Conservation (phyloP, 2,329 filamentous ascomycete species). For the Penicillium decumbens region DNA sequence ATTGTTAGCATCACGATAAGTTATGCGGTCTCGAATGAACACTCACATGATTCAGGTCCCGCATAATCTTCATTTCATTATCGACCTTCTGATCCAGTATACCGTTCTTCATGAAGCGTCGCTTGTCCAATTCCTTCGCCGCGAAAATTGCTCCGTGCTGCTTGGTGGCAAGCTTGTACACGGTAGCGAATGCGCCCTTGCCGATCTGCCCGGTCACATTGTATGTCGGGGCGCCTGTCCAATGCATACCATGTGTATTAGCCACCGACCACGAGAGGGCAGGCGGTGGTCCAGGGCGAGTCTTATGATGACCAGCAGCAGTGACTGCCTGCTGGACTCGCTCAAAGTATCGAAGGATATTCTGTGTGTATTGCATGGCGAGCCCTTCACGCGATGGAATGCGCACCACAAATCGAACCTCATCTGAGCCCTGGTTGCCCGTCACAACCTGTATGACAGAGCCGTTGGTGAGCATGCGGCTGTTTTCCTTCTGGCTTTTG, state of each 20-base stretch:
- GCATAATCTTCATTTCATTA: conserved; percentile 97
- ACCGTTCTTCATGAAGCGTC: conserved; percentile 87
- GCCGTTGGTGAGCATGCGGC: conserved; percentile 65
- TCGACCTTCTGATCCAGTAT: conserved; percentile 85
- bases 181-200: conserved; percentile 89
- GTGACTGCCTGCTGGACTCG: conserved; percentile 27
- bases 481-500: conserved; percentile 46
- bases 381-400: conserved; percentile 72
- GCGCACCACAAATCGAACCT: conserved; percentile 78
- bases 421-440: conserved; percentile 47
- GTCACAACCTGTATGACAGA: conserved; percentile 66
- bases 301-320: conserved; percentile 20
- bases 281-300: conserved; percentile 25
- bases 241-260: conserved; percentile 62
- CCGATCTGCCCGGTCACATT: conserved; percentile 78
- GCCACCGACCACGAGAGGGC: conserved; percentile 33
- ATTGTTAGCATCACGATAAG: conserved; percentile 6
- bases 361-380: conserved; percentile 61
- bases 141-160: conserved; percentile 78
- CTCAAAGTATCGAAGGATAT: conserved; percentile 64
- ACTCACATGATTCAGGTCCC: conserved; percentile 72
- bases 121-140: conserved; percentile 92
- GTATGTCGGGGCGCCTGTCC: conserved; percentile 78
- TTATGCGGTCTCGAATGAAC: not conserved
- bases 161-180: conserved; percentile 84